Evolutionary conservation across 148 eudicot species (phyloP).

Genomic region (Camellia sinensis): DNA sequence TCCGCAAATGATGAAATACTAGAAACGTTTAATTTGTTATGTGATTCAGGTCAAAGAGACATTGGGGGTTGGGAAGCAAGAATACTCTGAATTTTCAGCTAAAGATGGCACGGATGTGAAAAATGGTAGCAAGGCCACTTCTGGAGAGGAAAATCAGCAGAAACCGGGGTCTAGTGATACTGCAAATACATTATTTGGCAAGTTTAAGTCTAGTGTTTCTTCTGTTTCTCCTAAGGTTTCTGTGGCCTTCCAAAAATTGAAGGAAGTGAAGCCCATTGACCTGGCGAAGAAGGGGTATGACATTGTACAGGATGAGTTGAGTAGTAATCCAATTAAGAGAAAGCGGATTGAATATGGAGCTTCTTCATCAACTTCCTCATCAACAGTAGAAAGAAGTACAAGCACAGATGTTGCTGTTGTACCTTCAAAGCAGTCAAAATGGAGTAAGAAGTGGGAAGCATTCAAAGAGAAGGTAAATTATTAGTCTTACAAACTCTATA

Average conservation of each 20-base stretch:
- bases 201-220: constrained; percentile 55
- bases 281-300: constrained; percentile 77
- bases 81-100: constrained; percentile 33
- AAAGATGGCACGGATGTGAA: constrained; percentile 23
- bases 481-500: neutral
- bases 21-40: constrained; percentile 10
- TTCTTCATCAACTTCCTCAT: constrained; percentile 32
- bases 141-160: constrained; percentile 44
- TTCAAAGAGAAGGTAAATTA: constrained; percentile 62
- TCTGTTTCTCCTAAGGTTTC: constrained; percentile 66
- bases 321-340: constrained; percentile 61
- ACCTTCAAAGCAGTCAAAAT: constrained; percentile 65
- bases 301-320: constrained; percentile 81
- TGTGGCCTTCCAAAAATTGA: constrained; percentile 67
- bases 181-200: constrained; percentile 56
- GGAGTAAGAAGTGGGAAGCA: constrained; percentile 81
- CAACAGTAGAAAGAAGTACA: constrained; percentile 59
- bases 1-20: neutral
- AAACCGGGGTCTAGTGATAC: constrained; percentile 49
- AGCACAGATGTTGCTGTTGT: constrained; percentile 77
- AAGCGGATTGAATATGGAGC: constrained; percentile 53
- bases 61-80: constrained; percentile 67
- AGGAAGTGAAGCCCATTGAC: constrained; percentile 80
- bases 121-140: constrained; percentile 27
- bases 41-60: constrained; percentile 62